Evolutionary conservation across 306 rosid species (phyloP), one percentile per base, ranked within the genome.

Genomic region (Pachyrhizus erosus): DNA sequence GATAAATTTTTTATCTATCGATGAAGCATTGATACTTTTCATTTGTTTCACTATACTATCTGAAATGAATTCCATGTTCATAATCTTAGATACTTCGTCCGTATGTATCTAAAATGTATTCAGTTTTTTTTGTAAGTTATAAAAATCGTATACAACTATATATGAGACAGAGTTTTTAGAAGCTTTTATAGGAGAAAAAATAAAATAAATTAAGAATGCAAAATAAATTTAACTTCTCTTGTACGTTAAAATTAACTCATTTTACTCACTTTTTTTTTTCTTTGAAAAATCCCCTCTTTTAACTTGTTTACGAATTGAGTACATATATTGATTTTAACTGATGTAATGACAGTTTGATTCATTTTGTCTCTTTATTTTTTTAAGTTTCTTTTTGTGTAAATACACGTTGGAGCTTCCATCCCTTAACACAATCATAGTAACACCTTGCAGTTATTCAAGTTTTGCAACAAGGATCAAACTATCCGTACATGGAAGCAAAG

Each of bases 401-500:
- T 62, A 27, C 11, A 24, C 11, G 34, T 58, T 24, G 7, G 3
- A 68, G 62, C 10, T 69, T 55, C 21, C n/a, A 55, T 33, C 27
- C 71, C 48, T 46, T 43, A 15, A 43, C 26, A 27, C 2, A 12
- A 20, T 60, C 15, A 71, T 12, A 1, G 12, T 46, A 60, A 78
- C 62, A 58, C 46, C 24, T 20, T 73, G 80, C 85, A 74, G 80
- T 11, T 51, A 24, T 49, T 73, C 48, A 73, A 40, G 81, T 74
- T 55, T n/a, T 75, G 70, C 24, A 80, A 26, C 84, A 87, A 49
- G 78, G 66, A 76, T 78, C 90, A 74, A 86, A 70, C 77, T 83
- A 83, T 78, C 92, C 92, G 37, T 92, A 84, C 73, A 83, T 90
- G 90, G 92, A 89, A 69, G 88, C 87, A n/a, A 83, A 87, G 76